These are phyloP conservation scores for Coemansia erecta DNA, from an alignment of 192 early-diverging fungal genomes.

Conservation along the genomic window DNA sequence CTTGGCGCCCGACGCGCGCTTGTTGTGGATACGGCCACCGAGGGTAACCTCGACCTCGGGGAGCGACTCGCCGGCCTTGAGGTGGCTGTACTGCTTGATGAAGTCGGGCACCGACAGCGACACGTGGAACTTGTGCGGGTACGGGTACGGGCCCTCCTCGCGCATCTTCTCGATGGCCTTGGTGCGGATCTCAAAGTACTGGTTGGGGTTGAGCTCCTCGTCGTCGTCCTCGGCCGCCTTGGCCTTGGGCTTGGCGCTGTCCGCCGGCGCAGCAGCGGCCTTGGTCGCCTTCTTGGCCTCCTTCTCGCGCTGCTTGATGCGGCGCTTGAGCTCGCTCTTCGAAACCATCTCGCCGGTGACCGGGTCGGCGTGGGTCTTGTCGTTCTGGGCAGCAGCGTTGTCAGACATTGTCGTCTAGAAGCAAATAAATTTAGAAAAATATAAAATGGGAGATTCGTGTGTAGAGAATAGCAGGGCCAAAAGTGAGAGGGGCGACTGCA, in stretches of 20 bases:
- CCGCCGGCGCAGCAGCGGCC: conserved; percentile 55
- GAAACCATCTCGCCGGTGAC: conserved; percentile 93
- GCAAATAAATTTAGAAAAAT: background rate
- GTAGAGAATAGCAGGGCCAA: background rate
- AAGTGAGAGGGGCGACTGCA: no score
- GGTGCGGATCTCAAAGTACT: conserved; percentile 97
- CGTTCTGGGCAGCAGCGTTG: conserved; percentile 23
- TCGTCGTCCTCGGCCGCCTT: conserved; percentile 69
- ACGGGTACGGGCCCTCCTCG: conserved; percentile 83
- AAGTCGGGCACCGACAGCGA: conserved; percentile 79
- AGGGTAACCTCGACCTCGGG: conserved; percentile 71
- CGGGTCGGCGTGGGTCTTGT: conserved; percentile 70
- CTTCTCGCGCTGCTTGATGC: conserved; percentile 87
- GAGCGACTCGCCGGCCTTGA: conserved; percentile 67
- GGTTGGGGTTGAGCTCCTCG: conserved; percentile 83
- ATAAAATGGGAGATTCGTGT: background rate
- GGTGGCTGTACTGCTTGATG: conserved; percentile 73
- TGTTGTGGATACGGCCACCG: conserved; percentile 96
- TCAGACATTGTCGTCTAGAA: conserved; percentile 21
- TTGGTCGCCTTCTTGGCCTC: conserved; percentile 75
- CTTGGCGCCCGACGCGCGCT: conserved; percentile 82
- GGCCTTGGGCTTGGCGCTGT: conserved; percentile 38
- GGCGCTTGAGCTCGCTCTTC: conserved; percentile 93
- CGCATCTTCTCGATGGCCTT: conserved; percentile 81
- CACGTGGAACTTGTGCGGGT: conserved; percentile 98